Percentiles rank a stretch among this genome's conserved stretches.
phyloP scores from a whole-genome alignment of 2,329 filamentous ascomycete genomes.

The Claviceps cyperi region DNA sequence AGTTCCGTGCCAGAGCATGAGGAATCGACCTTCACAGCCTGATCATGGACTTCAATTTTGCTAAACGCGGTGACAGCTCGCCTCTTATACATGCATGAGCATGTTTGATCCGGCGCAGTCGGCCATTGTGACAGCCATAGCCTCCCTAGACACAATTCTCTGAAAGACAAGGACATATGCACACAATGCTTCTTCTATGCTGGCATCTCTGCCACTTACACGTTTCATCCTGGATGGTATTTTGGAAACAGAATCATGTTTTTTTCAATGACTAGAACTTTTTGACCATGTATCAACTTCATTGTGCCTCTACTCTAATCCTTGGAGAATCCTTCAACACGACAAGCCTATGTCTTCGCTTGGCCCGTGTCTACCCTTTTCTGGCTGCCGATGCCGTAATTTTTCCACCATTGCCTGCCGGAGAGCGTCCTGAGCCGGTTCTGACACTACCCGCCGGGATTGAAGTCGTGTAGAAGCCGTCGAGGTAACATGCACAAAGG shows the following conservation, averaged over 20 bases:
- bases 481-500: constrained; percentile 79
- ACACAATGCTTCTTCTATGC: not conserved
- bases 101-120: no score
- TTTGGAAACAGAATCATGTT: no score
- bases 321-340: constrained; percentile 39
- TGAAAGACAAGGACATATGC: not conserved
- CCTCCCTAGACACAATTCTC: no score
- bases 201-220: no score
- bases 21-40: no score
- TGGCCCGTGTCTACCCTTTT: constrained; percentile 55
- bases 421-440: constrained; percentile 71
- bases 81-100: no score
- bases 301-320: constrained; percentile 20
- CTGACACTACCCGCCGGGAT: constrained; percentile 65
- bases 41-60: no score
- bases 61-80: no score
- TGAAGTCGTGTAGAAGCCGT: constrained; percentile 48
- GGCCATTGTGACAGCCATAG: no score
- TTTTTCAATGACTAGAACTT: no score
- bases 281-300: constrained; percentile 19
- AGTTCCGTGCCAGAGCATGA: no score
- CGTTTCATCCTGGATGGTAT: no score
- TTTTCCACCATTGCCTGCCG: constrained; percentile 58
- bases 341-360: constrained; percentile 55
- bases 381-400: constrained; percentile 60